phyloP scores from a whole-genome alignment of 1,284 basidiomycete genomes.

The Marasmius sp. region DNA sequence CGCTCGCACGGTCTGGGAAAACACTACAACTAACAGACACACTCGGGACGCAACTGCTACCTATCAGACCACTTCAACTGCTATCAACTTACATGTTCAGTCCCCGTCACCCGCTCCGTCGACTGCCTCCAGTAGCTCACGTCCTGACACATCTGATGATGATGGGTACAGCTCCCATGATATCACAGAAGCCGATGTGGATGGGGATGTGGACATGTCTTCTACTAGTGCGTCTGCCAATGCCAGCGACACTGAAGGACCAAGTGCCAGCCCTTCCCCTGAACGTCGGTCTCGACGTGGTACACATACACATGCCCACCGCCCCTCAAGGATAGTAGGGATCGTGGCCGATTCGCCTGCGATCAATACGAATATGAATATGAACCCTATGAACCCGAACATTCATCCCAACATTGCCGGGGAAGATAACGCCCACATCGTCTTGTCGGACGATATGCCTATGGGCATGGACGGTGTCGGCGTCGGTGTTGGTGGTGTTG shows the following conservation, averaged over 20 bases:
- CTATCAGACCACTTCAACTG: not conserved
- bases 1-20: slow-evolving; percentile 62
- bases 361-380: not conserved
- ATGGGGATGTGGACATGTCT: slow-evolving; percentile 49
- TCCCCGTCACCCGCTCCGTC: slow-evolving; percentile 36
- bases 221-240: slow-evolving; percentile 23
- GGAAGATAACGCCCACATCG: not conserved
- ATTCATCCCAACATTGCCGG: not conserved
- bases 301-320: slow-evolving; percentile 19
- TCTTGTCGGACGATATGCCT: not conserved
- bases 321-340: slow-evolving; percentile 51
- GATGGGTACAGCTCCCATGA: slow-evolving; percentile 51
- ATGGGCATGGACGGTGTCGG: slow-evolving; percentile 8
- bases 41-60: slow-evolving; percentile 7
- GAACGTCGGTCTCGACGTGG: slow-evolving; percentile 33
- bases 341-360: slow-evolving; percentile 57
- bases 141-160: slow-evolving; percentile 52
- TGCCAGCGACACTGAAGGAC: slow-evolving; percentile 38
- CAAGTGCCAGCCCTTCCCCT: slow-evolving; percentile 35
- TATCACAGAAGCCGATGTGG: slow-evolving; percentile 70
- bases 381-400: not conserved
- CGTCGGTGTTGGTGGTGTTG: slow-evolving; percentile 24
- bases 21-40: slow-evolving; percentile 21
- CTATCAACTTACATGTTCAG: slow-evolving; percentile 17
- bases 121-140: slow-evolving; percentile 42